Conservation (phyloP, 2,329 filamentous ascomycete genomes). For the Monilinia fructigena region DNA sequence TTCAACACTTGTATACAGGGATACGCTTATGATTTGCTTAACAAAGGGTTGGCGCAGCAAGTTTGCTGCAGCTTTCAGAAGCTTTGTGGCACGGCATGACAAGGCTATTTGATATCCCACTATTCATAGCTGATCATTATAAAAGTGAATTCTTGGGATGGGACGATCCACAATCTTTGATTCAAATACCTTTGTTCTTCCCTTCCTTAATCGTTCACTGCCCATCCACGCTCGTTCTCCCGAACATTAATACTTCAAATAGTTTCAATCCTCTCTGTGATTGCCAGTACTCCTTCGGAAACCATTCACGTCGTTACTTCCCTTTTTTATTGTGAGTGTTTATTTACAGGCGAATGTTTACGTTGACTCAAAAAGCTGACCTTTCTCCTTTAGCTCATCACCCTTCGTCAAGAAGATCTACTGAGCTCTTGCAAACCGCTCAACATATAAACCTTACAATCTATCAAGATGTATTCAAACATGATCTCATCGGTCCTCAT, state of each 20-base stretch:
- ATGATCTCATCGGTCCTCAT: constrained; percentile 8
- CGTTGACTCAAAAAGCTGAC: background rate
- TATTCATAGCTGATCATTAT: background rate
- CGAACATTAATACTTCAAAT: background rate
- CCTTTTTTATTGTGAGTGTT: background rate
- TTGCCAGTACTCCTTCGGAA: background rate
- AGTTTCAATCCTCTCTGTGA: background rate
- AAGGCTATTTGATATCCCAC: constrained; percentile 1
- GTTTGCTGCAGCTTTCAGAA: background rate
- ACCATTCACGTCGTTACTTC: constrained; percentile 7
- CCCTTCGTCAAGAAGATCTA: background rate
- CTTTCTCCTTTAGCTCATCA: background rate
- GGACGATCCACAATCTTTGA: constrained; percentile 13
- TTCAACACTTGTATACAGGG: constrained; percentile 7
- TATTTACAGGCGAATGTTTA: background rate
- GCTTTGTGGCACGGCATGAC: constrained; percentile 4
- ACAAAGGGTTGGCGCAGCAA: constrained; percentile 11
- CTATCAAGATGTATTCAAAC: constrained; percentile 23
- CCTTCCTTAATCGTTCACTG: background rate
- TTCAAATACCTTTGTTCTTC: constrained; percentile 14
- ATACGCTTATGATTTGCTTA: constrained; percentile 4
- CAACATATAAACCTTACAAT: background rate
- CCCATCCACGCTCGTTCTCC: background rate
- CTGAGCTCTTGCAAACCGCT: background rate
- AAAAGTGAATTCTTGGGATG: constrained; percentile 17